Base-by-base conservation (phyloP, 73 alveolate genomes). In the Paramecium tetraurelia region DNA sequence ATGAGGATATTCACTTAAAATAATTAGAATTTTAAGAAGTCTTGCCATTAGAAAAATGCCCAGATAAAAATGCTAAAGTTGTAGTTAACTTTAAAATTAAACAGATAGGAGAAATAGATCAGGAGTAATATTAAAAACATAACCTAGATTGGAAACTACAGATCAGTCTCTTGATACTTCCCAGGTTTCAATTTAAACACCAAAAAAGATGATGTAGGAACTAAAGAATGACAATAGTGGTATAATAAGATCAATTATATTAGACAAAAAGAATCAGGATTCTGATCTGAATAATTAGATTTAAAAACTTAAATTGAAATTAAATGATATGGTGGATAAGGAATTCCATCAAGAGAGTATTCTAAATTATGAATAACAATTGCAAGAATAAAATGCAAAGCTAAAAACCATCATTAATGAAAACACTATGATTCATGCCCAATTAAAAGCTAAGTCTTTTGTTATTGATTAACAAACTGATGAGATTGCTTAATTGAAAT, bases 61-160 rank as follows among this genome's bases (percentile, higher is more conserved):
- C 86, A 35, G 86, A 72, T 72, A 72, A 72, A 38, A 72, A 72
- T 72, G 86, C 86, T 12, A 72, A 72, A 70, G 22, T 59, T 16
- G 16, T 21, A 29, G 77, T 29, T 59, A 59, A 29, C 38, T 59
- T 59, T 29, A 59, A 59, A 59, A 59, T 59, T 59, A 24, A 27
- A 63, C 14, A 63, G 24, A 63, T 63, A 27, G 84, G 84, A 12
- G 41, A 63, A 33, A 27, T 63, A 12, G 84, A 63, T 31, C 11
- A 63, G 5, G 84, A 63, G 84, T 63, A 63, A 3, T 31, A 31
- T 63, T 63, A 21, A 59, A 40, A 70, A n/a, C 10, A 40, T 40
- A 40, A 40, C n/a, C 12, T 40, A 40, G 48, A 40, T 33, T 20
- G 41, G 46, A 63, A 31, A 63, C 31, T 33, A 33, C 35, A 27